Base-by-base conservation (phyloP, 257 asterid genomes). In the Solanum paucissectum region DNA sequence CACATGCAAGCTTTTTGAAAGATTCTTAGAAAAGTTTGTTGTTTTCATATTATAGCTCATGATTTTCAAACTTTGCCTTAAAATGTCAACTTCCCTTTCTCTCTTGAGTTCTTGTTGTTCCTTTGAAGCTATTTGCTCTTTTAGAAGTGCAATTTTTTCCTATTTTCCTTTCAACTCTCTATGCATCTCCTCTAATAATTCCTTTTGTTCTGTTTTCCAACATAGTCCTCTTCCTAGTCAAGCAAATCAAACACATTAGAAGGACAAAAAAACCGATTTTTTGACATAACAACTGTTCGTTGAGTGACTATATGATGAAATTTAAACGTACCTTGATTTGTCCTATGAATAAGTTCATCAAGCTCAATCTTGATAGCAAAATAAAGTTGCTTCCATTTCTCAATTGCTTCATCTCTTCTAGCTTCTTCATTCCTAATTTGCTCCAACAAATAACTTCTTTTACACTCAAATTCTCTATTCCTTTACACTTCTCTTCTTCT, bases 321-420 rank as follows among this genome's bases (percentile, higher is more conserved):
- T 49, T 8, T 8, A 8, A 58, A 9, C 12, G 10, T 58, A 58
- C 96, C 96, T 93, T 90, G 94, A 75, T 86, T 92, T 12, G 98
- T 93, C 44, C 91, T 89, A 33, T 89, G 94, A 83, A 96, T 96
- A n/a, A 96, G 98, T 88, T 94, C 91, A 88, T 96, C 99, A 29
- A 29, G 29, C 29, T 29, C 29, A 29, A 90, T 55, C 88, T 96
- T 96, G 90, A 96, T 91, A 1, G 97, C 94, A 89, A 95, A 93
- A 85, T 96, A 96, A 64, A 96, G 98, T 86, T 94, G 92, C 46
- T 95, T 96, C 98, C 99, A 95, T 87, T 93, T 95, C 88, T 94
- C 96, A 10, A 92, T 88, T 6, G 98, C 93, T 55, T 93, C 94
- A 69, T 95, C 98, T 90, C 97, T 90, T 81, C 86, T 88, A 2